phyloP scores from a whole-genome alignment of 441 rosid species.

The Iberis amara region DNA sequence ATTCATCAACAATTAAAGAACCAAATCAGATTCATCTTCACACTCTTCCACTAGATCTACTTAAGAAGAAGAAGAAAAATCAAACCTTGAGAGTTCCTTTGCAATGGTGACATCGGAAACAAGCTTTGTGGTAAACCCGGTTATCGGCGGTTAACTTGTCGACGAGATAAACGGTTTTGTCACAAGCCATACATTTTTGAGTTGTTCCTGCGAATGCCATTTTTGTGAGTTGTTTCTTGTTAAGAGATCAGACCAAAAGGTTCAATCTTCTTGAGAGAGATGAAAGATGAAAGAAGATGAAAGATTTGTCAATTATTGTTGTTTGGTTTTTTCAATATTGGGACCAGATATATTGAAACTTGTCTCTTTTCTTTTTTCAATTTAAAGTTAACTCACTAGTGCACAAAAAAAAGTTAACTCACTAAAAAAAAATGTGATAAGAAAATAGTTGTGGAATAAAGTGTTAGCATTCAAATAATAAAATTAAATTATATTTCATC shows the following conservation, averaged over 20 bases:
- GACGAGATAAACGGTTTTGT: constrained; percentile 88
- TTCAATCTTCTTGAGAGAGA: constrained; percentile 10
- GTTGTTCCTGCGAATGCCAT: constrained; percentile 99
- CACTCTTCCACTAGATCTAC: constrained; percentile 19
- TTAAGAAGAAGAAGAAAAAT: neutral
- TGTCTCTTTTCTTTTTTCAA: constrained; percentile 14
- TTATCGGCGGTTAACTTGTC: constrained; percentile 93
- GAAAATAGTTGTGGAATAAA: too few relatives aligned
- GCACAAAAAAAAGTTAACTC: too few relatives aligned
- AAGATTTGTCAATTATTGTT: constrained; percentile 32
- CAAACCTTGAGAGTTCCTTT: constrained; percentile 92
- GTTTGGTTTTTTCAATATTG: constrained; percentile 25
- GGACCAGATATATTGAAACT: constrained; percentile 28
- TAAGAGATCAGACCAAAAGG: constrained; percentile 21
- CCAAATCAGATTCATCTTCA: constrained; percentile 7
- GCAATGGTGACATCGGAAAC: constrained; percentile 99
- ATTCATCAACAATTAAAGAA: constrained; percentile 26
- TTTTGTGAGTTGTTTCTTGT: constrained; percentile 15
- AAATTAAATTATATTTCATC: too few relatives aligned
- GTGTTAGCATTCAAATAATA: too few relatives aligned
- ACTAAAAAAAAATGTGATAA: constrained; percentile 11
- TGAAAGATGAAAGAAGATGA: constrained; percentile 8
- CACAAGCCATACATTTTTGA: constrained; percentile 98
- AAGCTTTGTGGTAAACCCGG: constrained; percentile 83
- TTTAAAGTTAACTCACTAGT: neutral